Evolutionary conservation across 1,284 basidiomycete species (phyloP).

Genomic region (Rhodotorula mucilaginosa): DNA sequence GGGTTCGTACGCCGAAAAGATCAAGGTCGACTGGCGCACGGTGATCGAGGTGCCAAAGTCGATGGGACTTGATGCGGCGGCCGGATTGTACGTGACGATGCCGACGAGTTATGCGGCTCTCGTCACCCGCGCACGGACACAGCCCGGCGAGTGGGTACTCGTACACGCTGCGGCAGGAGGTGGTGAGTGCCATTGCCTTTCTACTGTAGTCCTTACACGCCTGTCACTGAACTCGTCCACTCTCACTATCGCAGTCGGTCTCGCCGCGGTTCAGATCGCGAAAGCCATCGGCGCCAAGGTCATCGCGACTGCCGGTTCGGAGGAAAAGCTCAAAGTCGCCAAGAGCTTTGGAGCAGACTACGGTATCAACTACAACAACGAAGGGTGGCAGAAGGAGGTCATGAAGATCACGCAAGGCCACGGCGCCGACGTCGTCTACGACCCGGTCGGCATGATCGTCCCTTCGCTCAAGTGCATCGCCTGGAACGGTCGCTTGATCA

Average conservation of each 20-base stretch:
- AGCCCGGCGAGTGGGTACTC: slow-evolving; percentile 67
- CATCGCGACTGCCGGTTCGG: slow-evolving; percentile 51
- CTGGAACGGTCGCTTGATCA: slow-evolving; percentile 86
- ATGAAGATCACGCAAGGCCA: slow-evolving; percentile 69
- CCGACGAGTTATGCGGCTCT: slow-evolving; percentile 80
- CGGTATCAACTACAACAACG: slow-evolving; percentile 51
- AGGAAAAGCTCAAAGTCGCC: slow-evolving; percentile 51
- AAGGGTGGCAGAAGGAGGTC: slow-evolving; percentile 52
- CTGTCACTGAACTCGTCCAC: no score
- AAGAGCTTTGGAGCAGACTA: slow-evolving; percentile 50
- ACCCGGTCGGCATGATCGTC: slow-evolving; percentile 76
- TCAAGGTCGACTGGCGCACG: slow-evolving; percentile 57
- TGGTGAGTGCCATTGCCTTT: slow-evolving; percentile 8
- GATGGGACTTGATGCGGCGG: slow-evolving; percentile 66
- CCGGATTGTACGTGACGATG: slow-evolving; percentile 47
- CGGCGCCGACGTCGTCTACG: slow-evolving; percentile 73
- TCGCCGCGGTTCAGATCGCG: slow-evolving; percentile 83
- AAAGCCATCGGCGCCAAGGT: slow-evolving; percentile 57
- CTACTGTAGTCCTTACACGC: not conserved
- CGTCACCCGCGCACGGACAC: slow-evolving; percentile 68
- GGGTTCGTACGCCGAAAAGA: slow-evolving; percentile 74
- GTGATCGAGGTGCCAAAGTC: slow-evolving; percentile 63
- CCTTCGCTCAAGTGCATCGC: slow-evolving; percentile 79
- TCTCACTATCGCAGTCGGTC: slow-evolving; percentile 78
- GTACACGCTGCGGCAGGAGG: slow-evolving; percentile 51